phyloP scores from a whole-genome alignment of 75 land plant genomes.

The Cupressus sempervirens region DNA sequence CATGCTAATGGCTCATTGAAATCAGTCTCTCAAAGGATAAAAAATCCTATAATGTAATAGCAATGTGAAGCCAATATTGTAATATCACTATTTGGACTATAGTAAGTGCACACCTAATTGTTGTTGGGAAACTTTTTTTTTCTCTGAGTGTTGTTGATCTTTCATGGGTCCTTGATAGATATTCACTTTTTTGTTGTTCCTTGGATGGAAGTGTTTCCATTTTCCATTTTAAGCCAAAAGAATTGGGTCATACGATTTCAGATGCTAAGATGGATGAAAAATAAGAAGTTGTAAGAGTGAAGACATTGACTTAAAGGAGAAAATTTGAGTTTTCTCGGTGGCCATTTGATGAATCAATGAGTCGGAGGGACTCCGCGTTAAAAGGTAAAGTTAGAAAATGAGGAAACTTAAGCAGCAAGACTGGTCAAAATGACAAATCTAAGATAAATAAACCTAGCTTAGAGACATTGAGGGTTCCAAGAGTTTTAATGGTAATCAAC shows the following conservation, averaged over 20 bases:
- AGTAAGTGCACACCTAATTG: slow-evolving; percentile 87
- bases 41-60: slow-evolving; percentile 84
- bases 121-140: slow-evolving; percentile 96
- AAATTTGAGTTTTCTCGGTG: no score
- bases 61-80: slow-evolving; percentile 98
- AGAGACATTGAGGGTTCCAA: no score
- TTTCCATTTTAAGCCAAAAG: slow-evolving; percentile 89
- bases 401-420: no score
- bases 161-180: slow-evolving; percentile 98
- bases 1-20: slow-evolving; percentile 56
- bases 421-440: no score
- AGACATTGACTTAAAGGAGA: no score
- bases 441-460: no score
- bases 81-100: slow-evolving; percentile 96
- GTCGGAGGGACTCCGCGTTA: no score
- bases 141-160: slow-evolving; percentile 95
- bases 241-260: slow-evolving; percentile 70
- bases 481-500: no score
- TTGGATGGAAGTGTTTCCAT: slow-evolving; percentile 90
- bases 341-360: no score
- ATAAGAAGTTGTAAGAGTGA: slow-evolving; percentile 70
- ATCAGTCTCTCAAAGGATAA: slow-evolving; percentile 23
- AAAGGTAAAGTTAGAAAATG: no score
- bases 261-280: slow-evolving; percentile 84
- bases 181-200: slow-evolving; percentile 94